Base-by-base conservation (phyloP, 2,329 filamentous ascomycete genomes). In the Nemania bipapillata region DNA sequence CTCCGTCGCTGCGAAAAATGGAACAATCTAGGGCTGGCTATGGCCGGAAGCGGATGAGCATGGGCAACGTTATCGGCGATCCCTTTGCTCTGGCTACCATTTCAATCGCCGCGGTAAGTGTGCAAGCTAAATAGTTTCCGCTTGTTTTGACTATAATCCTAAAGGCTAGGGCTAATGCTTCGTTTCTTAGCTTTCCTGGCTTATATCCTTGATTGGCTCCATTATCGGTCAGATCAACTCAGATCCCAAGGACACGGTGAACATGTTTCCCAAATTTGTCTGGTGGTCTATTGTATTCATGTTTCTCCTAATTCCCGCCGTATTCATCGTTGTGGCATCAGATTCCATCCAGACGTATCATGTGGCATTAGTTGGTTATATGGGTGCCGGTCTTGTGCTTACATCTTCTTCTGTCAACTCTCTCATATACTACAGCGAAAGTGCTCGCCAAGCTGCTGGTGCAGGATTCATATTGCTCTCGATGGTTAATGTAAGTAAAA, bases 21-120 rank as follows among this genome's bases (percentile, higher is more conserved):
- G 91, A 94, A 85, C 85, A 89, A 79, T 87, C 87, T 73, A 86
- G 88, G 79, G 83, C 77, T 71, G 81, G 82, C 74, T 87, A 89
- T 78, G 84, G 83, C 73, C 81, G 82, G 78, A 84, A 80, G 78
- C 83, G 84, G 75, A 90, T 97, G 81, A 91, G 88, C 80, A 81
- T 94, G 81, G 92, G 92, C 79, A 96, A 97, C 82, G 94, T 99
- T 76, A 86, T 97, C 70, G 96, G 96, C 76, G 95, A 99, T 82
- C 96, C 96, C 5, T 98, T 99, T 81, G 94, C 95, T 68, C 87
- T 99, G 69, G 94, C 94, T 63, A 98, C 96, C 40, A 89, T 97
- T 72, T 97, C 95, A 66, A 97, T 98, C 80, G 89, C 92, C 71
- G 86, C 92, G 78, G 95, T 97, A 89, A 81, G 93, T 87, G 35